Evolutionary conservation across 1,284 basidiomycete species (phyloP).

Genomic region (Leccinum huronense): DNA sequence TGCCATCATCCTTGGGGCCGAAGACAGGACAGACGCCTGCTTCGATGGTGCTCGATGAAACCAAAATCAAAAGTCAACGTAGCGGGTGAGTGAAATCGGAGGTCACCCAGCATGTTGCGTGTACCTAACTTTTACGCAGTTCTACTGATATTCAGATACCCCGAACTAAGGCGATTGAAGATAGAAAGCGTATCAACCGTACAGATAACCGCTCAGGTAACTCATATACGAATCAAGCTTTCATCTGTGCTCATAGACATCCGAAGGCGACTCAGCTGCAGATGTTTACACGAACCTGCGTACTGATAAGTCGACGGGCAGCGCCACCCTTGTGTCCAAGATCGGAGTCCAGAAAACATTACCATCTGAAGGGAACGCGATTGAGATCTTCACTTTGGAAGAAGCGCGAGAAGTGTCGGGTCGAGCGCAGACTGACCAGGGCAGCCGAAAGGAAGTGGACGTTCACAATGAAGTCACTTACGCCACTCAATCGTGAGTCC

Average conservation of each 20-base stretch:
- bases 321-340: not conserved
- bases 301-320: not conserved
- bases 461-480: not conserved
- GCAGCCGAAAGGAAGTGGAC: not conserved
- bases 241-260: conserved; percentile 2
- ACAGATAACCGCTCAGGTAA: conserved; percentile 3
- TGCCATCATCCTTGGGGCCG: not conserved
- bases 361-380: not conserved
- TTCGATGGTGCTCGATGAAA: not conserved
- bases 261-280: not conserved
- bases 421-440: not conserved
- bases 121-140: conserved; percentile 1
- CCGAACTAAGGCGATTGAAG: not conserved
- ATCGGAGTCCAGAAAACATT: not conserved
- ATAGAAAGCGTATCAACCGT: not conserved
- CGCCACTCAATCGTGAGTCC: conserved; percentile 8
- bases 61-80: not conserved
- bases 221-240: not conserved
- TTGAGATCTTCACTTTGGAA: not conserved
- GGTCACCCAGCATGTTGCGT: too few species aligned
- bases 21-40: not conserved
- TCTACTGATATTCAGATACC: not conserved
- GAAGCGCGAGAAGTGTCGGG: not conserved
- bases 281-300: not conserved
- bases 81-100: conserved; percentile 3